phyloP scores from a whole-genome alignment of 2,329 filamentous ascomycete genomes.

The Metarhizium humberi region DNA sequence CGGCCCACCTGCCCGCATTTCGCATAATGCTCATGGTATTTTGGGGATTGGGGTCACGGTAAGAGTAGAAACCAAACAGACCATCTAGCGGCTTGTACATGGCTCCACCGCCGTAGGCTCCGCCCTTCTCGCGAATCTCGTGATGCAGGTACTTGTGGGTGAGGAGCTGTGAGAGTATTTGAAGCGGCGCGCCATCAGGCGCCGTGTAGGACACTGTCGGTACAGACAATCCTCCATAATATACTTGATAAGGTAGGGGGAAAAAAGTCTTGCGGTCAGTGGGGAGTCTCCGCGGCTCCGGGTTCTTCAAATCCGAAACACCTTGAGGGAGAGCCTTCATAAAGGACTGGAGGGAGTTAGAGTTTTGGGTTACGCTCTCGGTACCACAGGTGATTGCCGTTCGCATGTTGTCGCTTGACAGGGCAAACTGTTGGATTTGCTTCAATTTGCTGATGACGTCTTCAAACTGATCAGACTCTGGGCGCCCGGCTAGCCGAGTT shows the following conservation, averaged over 20 bases:
- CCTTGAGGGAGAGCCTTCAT: slow-evolving; percentile 30
- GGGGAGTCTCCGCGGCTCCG: slow-evolving; percentile 24
- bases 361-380: slow-evolving; percentile 62
- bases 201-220: slow-evolving; percentile 78
- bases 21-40: slow-evolving; percentile 82
- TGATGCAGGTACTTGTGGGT: slow-evolving; percentile 96
- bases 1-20: slow-evolving; percentile 73
- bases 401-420: slow-evolving; percentile 61
- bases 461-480: slow-evolving; percentile 57
- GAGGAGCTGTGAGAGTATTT: slow-evolving; percentile 81
- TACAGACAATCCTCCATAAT: slow-evolving; percentile 77
- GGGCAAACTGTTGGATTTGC: slow-evolving; percentile 69
- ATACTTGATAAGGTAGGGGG: slow-evolving; percentile 92
- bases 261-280: slow-evolving; percentile 72
- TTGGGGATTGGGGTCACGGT: slow-evolving; percentile 88
- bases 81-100: slow-evolving; percentile 73
- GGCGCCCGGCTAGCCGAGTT: slow-evolving; percentile 65
- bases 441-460: slow-evolving; percentile 79
- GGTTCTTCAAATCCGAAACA: slow-evolving; percentile 29
- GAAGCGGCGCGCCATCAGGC: slow-evolving; percentile 66
- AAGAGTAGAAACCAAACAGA: slow-evolving; percentile 90
- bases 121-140: slow-evolving; percentile 95
- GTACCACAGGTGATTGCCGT: slow-evolving; percentile 77
- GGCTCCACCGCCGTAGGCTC: slow-evolving; percentile 88
- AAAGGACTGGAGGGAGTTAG: slow-evolving; percentile 62